Conservation (phyloP, 2,329 filamentous ascomycete species). For the Cucurbitaria berberidis region DNA sequence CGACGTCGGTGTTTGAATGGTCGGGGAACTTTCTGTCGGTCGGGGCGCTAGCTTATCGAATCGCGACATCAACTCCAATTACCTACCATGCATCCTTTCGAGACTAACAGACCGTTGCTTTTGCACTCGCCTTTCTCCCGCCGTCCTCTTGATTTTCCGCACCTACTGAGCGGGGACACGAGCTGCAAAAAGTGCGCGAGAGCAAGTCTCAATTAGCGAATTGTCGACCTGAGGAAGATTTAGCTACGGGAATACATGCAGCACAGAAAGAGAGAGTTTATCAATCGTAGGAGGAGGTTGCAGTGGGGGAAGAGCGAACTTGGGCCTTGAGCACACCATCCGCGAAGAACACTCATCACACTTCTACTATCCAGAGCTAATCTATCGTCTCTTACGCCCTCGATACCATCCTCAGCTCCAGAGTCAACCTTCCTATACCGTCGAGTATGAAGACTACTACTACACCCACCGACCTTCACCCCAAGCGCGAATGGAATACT, state of each 20-base stretch:
- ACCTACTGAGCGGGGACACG: background rate
- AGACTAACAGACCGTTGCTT: conserved; percentile 4
- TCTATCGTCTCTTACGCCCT: background rate
- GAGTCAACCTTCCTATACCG: background rate
- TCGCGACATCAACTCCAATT: background rate
- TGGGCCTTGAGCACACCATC: conserved; percentile 7
- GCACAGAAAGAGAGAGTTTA: conserved; percentile 34
- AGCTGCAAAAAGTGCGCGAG: too few species aligned
- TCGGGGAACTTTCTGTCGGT: conserved; percentile 8
- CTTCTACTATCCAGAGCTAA: background rate
- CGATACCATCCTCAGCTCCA: conserved; percentile 5
- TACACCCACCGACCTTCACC: background rate
- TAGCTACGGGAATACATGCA: conserved; percentile 43
- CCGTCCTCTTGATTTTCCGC: too few species aligned
- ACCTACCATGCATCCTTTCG: background rate
- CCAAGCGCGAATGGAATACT: conserved; percentile 69
- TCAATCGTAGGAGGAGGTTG: conserved; percentile 37
- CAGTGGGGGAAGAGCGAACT: conserved; percentile 36
- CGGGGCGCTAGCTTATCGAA: conserved; percentile 10
- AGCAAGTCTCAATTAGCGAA: too few species aligned
- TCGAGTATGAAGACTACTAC: conserved; percentile 5
- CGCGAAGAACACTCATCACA: background rate
- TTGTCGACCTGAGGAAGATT: too few species aligned
- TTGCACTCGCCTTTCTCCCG: background rate
- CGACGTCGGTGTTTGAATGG: conserved; percentile 25